Conservation (phyloP, 1,284 basidiomycete species). For the Trametes polyzona region DNA sequence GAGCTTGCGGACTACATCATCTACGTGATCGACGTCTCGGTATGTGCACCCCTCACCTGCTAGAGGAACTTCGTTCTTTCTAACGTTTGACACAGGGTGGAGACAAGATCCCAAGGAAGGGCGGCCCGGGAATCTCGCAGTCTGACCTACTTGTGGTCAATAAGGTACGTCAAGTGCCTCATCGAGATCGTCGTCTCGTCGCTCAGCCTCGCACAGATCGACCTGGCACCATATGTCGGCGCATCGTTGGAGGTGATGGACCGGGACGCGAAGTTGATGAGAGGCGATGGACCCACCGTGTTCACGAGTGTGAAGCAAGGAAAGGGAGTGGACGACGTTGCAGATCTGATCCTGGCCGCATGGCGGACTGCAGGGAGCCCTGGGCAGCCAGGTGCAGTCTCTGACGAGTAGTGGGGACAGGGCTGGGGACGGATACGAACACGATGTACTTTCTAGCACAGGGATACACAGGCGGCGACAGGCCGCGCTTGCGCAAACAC, state of each 20-base stretch:
- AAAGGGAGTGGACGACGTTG: slow-evolving; percentile 83
- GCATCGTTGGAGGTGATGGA: slow-evolving; percentile 96
- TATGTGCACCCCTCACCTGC: slow-evolving; percentile 31
- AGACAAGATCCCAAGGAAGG: slow-evolving; percentile 98
- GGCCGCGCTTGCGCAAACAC: not conserved
- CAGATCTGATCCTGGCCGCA: slow-evolving; percentile 83
- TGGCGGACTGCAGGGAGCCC: slow-evolving; percentile 82
- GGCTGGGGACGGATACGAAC: not conserved
- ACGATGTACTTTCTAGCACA: not conserved
- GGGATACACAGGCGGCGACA: not conserved
- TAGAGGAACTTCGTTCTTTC: not conserved
- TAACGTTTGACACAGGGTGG: slow-evolving; percentile 66
- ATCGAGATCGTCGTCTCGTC: not conserved
- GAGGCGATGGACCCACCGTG: slow-evolving; percentile 92
- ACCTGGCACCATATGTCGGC: slow-evolving; percentile 91
- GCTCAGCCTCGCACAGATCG: slow-evolving; percentile 58
- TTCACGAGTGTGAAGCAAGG: slow-evolving; percentile 88
- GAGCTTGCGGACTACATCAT: slow-evolving; percentile 98
- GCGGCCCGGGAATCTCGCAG: slow-evolving; percentile 95
- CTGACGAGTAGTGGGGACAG: slow-evolving; percentile 25
- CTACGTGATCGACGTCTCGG: slow-evolving; percentile 87
- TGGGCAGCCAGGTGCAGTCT: slow-evolving; percentile 58
- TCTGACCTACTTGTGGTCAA: slow-evolving; percentile 96
- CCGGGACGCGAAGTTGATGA: slow-evolving; percentile 90
- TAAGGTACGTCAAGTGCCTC: slow-evolving; percentile 59